Base-by-base conservation (phyloP, 495 filamentous ascomycete genomes). In the Tuber borchii region DNA sequence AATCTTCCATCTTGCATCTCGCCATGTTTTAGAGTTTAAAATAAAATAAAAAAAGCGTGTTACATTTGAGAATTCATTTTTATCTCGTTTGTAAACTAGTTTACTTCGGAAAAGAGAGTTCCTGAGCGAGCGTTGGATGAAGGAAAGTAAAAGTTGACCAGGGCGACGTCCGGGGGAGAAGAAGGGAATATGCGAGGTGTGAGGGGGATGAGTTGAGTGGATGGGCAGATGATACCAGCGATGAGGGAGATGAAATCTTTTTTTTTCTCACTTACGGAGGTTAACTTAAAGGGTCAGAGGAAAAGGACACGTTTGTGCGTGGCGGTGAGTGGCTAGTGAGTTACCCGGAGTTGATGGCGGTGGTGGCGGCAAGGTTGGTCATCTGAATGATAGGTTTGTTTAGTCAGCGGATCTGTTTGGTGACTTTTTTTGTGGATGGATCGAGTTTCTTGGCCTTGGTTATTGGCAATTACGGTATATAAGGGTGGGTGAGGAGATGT, bases 51-150 rank as follows among this genome's bases (percentile, higher is more conserved):
- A 72, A 44, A 46, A 69, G 4, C 8, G 39, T 56, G 73, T 73
- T 71, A 82, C 81, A 82, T 77, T 82, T 82, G 81, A 20, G 81
- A 70, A 69, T 82, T 82, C 81, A 82, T 82, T 3, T 70, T 79
- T 46, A 39, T 22, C 26, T 22, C 26, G 51, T 22, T 17, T 39
- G 22, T 42, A 17, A 40, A 31, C n/a, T 31, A n/a, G 26, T 12
- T 10, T 31, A 34, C 56, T 65, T 4, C 14, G 26, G 26, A 17
- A 34, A 7, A 31, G 14, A 17, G 34, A 56, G 10, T 34, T 7
- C 26, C 56, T 34, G 12, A 65, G 26, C 56, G 56, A 65, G 56
- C n/a, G 26, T 65, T 65, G 14, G 26, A 4, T 14, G 56, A 26
- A 7, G 26, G 26, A 65, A 65, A 12, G 56, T 34, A 34, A 26